phyloP scores from a whole-genome alignment of 202 grass and related monocot species.

The Elaeis oleifera region DNA sequence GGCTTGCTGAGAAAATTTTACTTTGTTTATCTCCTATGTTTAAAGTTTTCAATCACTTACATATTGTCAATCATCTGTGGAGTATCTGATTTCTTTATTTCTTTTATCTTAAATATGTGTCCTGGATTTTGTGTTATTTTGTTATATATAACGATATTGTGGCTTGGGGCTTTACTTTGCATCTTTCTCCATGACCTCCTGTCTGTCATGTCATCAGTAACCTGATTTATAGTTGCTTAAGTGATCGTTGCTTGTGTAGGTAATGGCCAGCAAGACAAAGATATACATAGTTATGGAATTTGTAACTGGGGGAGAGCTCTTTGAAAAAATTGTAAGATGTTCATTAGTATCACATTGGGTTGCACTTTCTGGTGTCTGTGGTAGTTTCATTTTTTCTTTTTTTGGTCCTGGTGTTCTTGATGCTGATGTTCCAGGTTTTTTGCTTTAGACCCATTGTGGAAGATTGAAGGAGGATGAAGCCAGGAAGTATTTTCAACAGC shows the following conservation, averaged over 20 bases:
- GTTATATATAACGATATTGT: too few species aligned
- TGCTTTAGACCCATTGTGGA: constrained; percentile 54
- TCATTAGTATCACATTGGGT: background rate
- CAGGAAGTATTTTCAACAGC: constrained; percentile 94
- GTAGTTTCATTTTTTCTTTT: background rate
- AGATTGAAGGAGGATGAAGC: constrained; percentile 90
- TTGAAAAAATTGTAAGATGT: constrained; percentile 82
- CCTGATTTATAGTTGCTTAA: too few species aligned
- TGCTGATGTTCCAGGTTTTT: constrained; percentile 7
- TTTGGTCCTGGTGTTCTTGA: background rate
- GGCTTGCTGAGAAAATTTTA: too few species aligned
- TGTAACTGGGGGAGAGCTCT: constrained; percentile 88
- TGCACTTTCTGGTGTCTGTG: background rate
- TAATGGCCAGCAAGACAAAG: constrained; percentile 99
- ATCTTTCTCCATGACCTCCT: too few species aligned
- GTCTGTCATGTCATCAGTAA: too few species aligned
- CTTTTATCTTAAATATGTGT: too few species aligned
- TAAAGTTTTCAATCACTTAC: too few species aligned
- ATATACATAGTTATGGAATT: constrained; percentile 98
- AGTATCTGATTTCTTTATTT: too few species aligned
- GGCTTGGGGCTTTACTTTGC: too few species aligned
- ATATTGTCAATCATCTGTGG: too few species aligned
- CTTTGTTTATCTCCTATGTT: too few species aligned
- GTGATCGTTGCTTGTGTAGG: constrained; percentile 32
- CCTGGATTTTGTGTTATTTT: too few species aligned